Evolutionary conservation across 1,284 basidiomycete species (phyloP).

Genomic region (Trametes sp.): DNA sequence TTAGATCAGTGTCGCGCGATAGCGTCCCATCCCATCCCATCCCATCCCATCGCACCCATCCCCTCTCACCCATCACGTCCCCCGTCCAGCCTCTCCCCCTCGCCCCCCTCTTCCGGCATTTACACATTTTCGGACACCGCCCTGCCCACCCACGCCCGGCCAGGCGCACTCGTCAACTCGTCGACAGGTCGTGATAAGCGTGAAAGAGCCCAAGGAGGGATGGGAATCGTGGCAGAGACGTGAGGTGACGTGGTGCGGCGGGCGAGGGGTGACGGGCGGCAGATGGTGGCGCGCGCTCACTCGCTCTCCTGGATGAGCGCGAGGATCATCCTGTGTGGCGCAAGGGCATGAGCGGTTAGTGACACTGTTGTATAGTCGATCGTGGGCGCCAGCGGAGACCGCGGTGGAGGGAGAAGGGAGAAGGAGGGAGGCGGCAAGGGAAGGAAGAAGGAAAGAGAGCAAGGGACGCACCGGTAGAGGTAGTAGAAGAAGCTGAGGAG

Average conservation of each 20-base stretch:
- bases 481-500: conserved; percentile 97
- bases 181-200: conserved; percentile 14
- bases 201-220: too few relatives aligned
- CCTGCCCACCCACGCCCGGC: not conserved
- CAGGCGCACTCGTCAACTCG: conserved; percentile 3
- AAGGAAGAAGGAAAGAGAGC: not conserved
- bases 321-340: conserved; percentile 43
- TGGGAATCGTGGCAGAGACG: conserved; percentile 1
- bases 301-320: conserved; percentile 46
- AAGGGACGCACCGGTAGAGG: conserved; percentile 80
- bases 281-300: conserved; percentile 21
- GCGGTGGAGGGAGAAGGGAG: not conserved
- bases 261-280: too few relatives aligned
- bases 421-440: not conserved
- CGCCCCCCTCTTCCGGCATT: not conserved
- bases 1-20: conserved; percentile 5
- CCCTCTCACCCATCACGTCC: not conserved
- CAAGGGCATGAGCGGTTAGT: too few relatives aligned
- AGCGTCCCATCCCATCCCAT: conserved; percentile 4
- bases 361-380: too few relatives aligned
- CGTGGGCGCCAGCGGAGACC: too few relatives aligned
- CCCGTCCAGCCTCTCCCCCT: not conserved
- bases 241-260: not conserved
- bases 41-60: not conserved
- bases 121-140: not conserved